Percentiles rank a stretch among this genome's conserved stretches.
These are phyloP conservation scores for Russula sp. DNA, from an alignment of 768 basidiomycete species.

Conservation along the genomic window DNA sequence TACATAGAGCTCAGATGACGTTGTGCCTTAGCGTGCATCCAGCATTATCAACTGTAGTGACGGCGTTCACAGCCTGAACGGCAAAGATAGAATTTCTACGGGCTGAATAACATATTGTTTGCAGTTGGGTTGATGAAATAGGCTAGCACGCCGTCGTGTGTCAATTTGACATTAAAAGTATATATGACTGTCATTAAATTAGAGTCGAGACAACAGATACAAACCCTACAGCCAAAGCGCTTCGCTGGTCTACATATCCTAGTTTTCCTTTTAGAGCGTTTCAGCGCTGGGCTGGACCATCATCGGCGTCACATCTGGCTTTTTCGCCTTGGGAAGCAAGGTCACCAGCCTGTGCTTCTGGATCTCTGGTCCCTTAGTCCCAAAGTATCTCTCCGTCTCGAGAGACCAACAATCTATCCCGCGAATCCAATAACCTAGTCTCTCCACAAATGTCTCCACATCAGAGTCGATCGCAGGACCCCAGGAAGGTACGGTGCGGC, in stretches of 20 bases:
- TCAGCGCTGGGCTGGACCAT: constrained; percentile 11
- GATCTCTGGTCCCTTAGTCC: constrained; percentile 50
- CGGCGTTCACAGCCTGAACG: too few relatives aligned
- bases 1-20: too few relatives aligned
- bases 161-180: neutral
- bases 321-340: constrained; percentile 15
- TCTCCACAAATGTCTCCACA: constrained; percentile 56
- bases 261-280: neutral
- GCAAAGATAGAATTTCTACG: too few relatives aligned
- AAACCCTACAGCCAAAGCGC: neutral
- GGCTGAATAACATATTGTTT: too few relatives aligned
- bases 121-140: too few relatives aligned
- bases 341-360: constrained; percentile 41
- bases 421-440: constrained; percentile 69
- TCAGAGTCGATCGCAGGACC: constrained; percentile 56
- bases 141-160: neutral
- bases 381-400: constrained; percentile 67
- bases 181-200: neutral
- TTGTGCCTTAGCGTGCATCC: too few relatives aligned
- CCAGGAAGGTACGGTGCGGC: constrained; percentile 56
- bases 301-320: constrained; percentile 16
- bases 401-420: constrained; percentile 75
- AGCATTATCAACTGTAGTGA: too few relatives aligned
- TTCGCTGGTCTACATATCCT: neutral
- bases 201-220: neutral